phyloP scores from a whole-genome alignment of 2,329 filamentous ascomycete species.

The Cordyceps militaris region DNA sequence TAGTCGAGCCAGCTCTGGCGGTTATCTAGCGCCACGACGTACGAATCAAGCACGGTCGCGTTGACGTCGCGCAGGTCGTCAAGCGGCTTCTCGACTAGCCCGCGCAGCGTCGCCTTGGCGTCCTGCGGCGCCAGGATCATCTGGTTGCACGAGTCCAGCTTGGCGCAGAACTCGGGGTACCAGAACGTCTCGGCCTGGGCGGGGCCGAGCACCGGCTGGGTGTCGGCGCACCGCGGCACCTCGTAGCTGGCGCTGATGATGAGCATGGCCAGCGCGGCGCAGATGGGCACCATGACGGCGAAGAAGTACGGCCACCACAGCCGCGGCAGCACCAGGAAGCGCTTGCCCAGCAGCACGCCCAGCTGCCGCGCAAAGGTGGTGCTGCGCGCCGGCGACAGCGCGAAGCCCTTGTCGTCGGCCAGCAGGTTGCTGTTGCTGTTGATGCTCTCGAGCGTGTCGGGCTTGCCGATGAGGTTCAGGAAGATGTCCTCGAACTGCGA shows the following conservation, averaged over 20 bases:
- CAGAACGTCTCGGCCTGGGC: background rate
- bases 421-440: background rate
- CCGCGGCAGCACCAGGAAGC: conserved; percentile 61
- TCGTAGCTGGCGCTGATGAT: background rate
- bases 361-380: conserved; percentile 42
- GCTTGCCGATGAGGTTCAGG: conserved; percentile 21
- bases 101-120: background rate
- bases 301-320: conserved; percentile 69
- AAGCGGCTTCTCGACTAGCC: background rate
- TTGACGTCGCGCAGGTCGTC: background rate
- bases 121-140: background rate
- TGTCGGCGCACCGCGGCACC: background rate
- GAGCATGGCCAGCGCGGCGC: background rate
- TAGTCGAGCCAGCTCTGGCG: conserved; percentile 1
- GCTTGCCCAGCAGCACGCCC: conserved; percentile 64
- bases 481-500: conserved; percentile 30
- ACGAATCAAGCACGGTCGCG: background rate
- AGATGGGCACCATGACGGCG: conserved; percentile 46
- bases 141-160: background rate
- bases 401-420: conserved; percentile 6
- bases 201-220: background rate
- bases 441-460: conserved; percentile 9
- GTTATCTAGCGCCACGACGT: background rate
- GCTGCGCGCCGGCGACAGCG: background rate
- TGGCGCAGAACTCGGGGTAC: background rate